These are phyloP conservation scores for Lathyrus oleraceus DNA, from an alignment of 306 rosid species.

Conservation along the genomic window DNA sequence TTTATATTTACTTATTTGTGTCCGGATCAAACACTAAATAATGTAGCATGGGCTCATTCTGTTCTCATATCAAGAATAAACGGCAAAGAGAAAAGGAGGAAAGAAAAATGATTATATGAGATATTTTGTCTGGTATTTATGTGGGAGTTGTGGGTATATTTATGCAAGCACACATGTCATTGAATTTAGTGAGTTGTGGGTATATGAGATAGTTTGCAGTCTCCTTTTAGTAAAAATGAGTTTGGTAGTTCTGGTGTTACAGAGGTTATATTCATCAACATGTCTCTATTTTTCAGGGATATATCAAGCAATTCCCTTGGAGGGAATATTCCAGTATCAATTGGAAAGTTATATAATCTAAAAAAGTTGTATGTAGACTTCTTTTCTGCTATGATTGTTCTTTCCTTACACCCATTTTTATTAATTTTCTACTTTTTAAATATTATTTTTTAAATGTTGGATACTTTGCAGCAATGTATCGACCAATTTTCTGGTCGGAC, in stretches of 20 bases:
- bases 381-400: constrained; percentile 28
- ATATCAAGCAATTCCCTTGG: constrained; percentile 89
- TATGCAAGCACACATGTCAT: background rate
- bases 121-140: constrained; percentile 13
- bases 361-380: constrained; percentile 59
- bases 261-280: constrained; percentile 28
- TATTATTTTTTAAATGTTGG: constrained; percentile 34
- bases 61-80: constrained; percentile 28
- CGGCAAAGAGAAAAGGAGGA: background rate
- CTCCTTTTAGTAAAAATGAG: background rate
- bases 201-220: background rate
- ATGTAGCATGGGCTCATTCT: constrained; percentile 21
- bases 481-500: constrained; percentile 90
- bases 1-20: constrained; percentile 24
- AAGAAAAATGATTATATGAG: constrained; percentile 16
- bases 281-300: constrained; percentile 62
- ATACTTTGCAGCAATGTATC: constrained; percentile 71
- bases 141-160: constrained; percentile 5
- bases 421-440: constrained; percentile 15
- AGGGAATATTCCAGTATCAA: constrained; percentile 76
- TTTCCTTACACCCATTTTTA: constrained; percentile 14
- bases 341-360: constrained; percentile 79
- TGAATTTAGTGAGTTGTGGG: constrained; percentile 1
- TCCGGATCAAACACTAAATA: constrained; percentile 9
- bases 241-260: constrained; percentile 28